These are phyloP conservation scores for Mucor racemosus DNA, from an alignment of 371 early-diverging fungal species.

Conservation along the genomic window DNA sequence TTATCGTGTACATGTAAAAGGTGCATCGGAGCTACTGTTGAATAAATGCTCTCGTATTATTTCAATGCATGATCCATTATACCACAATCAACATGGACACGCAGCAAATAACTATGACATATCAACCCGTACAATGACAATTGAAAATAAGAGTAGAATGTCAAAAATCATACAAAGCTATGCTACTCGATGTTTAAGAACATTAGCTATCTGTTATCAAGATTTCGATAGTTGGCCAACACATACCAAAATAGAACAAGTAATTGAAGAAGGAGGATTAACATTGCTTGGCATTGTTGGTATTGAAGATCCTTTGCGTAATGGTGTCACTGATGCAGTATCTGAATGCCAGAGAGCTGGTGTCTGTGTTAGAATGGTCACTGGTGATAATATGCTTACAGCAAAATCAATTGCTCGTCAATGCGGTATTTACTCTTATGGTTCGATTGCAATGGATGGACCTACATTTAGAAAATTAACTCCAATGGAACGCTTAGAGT, in stretches of 20 bases:
- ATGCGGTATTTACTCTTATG: constrained; percentile 67
- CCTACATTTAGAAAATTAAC: constrained; percentile 65
- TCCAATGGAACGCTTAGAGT: constrained; percentile 50
- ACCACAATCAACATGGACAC: constrained; percentile 14
- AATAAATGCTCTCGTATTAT: constrained; percentile 30
- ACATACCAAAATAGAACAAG: constrained; percentile 45
- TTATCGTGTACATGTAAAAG: constrained; percentile 80
- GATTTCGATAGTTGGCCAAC: constrained; percentile 69
- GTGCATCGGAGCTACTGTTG: constrained; percentile 85
- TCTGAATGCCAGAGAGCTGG: constrained; percentile 73
- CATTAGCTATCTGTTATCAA: constrained; percentile 71
- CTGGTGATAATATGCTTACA: constrained; percentile 81
- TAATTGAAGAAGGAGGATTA: constrained; percentile 47
- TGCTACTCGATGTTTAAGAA: constrained; percentile 69
- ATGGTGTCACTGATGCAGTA: constrained; percentile 73
- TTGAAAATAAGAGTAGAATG: constrained; percentile 47
- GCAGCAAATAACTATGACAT: constrained; percentile 37
- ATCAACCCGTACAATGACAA: constrained; percentile 54
- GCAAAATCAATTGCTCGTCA: constrained; percentile 76
- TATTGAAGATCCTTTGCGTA: constrained; percentile 79
- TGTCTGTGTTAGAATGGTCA: constrained; percentile 85
- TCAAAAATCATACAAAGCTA: constrained; percentile 66
- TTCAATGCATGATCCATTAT: constrained; percentile 46
- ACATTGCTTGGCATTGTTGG: constrained; percentile 68
- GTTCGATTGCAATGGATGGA: constrained; percentile 73